Conservation (phyloP, 305 asterid genomes). For the Andrographis paniculata region DNA sequence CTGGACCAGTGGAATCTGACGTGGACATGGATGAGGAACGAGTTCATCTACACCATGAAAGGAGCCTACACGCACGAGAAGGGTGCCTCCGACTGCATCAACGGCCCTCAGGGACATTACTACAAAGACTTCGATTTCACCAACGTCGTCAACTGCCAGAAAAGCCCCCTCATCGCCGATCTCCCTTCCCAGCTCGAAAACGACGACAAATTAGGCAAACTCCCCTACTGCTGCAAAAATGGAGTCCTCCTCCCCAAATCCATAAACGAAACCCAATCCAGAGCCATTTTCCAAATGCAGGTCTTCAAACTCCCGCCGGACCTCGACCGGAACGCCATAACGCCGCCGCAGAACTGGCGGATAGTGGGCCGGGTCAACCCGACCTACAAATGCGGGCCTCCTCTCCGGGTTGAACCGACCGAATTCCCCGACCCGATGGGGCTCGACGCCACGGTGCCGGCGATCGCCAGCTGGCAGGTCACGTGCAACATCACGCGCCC, state of each 20-base stretch:
- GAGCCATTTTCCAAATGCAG: slow-evolving; percentile 61
- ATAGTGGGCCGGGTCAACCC: slow-evolving; percentile 61
- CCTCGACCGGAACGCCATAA: slow-evolving; percentile 54
- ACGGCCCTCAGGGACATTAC: slow-evolving; percentile 74
- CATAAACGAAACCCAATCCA: slow-evolving; percentile 61
- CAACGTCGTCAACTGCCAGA: slow-evolving; percentile 56
- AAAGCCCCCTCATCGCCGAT: slow-evolving; percentile 65
- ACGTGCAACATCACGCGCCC: slow-evolving; percentile 68
- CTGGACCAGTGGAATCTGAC: slow-evolving; percentile 86
- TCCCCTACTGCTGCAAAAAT: slow-evolving; percentile 69
- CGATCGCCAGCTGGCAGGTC: slow-evolving; percentile 75
- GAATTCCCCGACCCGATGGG: slow-evolving; percentile 74
- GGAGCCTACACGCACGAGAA: slow-evolving; percentile 58
- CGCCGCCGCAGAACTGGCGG: slow-evolving; percentile 79
- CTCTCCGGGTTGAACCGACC: slow-evolving; percentile 52
- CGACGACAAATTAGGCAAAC: slow-evolving; percentile 62
- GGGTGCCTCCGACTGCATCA: slow-evolving; percentile 65
- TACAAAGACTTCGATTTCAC: slow-evolving; percentile 65
- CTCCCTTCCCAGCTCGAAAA: slow-evolving; percentile 46
- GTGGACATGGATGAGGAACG: slow-evolving; percentile 68
- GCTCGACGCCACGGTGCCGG: slow-evolving; percentile 29
- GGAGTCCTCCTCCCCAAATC: slow-evolving; percentile 55
- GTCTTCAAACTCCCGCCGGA: slow-evolving; percentile 88
- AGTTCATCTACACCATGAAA: neutral
- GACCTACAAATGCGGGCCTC: slow-evolving; percentile 60